Evolutionary conservation across 1,284 basidiomycete species (phyloP).

Genomic region (Cryptococcus jaspeensis): DNA sequence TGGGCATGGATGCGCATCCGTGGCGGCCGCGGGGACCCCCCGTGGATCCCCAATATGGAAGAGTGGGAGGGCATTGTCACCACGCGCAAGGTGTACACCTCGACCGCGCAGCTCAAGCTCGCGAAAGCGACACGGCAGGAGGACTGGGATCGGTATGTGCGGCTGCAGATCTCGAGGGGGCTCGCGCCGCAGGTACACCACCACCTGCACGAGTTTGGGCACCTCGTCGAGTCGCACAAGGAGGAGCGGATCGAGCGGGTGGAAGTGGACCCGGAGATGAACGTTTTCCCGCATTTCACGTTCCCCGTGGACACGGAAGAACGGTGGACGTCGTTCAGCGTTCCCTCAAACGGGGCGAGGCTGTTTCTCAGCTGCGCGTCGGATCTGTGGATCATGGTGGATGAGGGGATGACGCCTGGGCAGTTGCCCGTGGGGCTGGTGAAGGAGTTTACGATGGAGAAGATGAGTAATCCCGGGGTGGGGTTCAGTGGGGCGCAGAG

Average conservation of each 20-base stretch:
- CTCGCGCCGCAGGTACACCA: constrained; percentile 12
- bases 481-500: constrained; percentile 21
- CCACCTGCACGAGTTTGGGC: constrained; percentile 34
- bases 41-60: constrained; percentile 17
- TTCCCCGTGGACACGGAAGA: constrained; percentile 14
- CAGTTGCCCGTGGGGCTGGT: constrained; percentile 34
- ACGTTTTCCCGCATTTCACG: constrained; percentile 35
- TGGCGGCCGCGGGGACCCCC: constrained; percentile 11
- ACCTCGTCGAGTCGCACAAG: constrained; percentile 11
- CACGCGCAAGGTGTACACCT: neutral
- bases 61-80: constrained; percentile 21
- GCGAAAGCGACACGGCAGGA: constrained; percentile 1
- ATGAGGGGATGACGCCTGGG: constrained; percentile 32
- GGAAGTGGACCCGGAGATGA: constrained; percentile 21
- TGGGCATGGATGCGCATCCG: constrained; percentile 40
- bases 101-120: constrained; percentile 1
- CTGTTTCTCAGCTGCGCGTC: constrained; percentile 37
- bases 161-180: constrained; percentile 13
- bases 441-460: constrained; percentile 33
- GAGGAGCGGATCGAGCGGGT: constrained; percentile 29
- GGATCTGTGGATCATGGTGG: constrained; percentile 33
- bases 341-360: constrained; percentile 9
- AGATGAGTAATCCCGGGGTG: constrained; percentile 31
- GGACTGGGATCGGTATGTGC: constrained; percentile 18
- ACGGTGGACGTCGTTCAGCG: constrained; percentile 5